These are phyloP conservation scores for Trametes sanguinea DNA, from an alignment of 768 basidiomycete species.

Conservation along the genomic window DNA sequence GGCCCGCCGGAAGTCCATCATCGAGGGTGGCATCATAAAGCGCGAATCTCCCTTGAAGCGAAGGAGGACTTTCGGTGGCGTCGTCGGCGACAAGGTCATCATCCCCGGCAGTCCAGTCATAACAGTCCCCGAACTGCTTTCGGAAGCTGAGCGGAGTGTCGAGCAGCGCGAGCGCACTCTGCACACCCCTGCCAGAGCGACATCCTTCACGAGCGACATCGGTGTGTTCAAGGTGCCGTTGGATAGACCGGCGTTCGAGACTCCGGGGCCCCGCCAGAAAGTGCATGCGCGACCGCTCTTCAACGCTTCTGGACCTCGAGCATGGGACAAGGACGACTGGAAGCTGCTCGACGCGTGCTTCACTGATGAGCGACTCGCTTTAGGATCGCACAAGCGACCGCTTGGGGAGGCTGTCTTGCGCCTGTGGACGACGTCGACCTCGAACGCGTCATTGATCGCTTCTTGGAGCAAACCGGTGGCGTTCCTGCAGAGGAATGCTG, in stretches of 20 bases:
- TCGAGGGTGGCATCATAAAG: conserved; percentile 36
- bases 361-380: conserved; percentile 63
- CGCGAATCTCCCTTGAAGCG: conserved; percentile 14
- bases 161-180: conserved; percentile 23
- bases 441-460: conserved; percentile 62
- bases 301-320: conserved; percentile 26
- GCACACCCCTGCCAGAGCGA: conserved; percentile 19
- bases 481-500: conserved; percentile 16
- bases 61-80: conserved; percentile 40
- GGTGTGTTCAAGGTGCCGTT: conserved; percentile 2
- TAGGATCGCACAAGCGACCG: conserved; percentile 38
- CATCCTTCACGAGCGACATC: background rate
- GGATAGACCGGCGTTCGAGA: conserved; percentile 15
- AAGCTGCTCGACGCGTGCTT: conserved; percentile 78
- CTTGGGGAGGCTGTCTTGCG: conserved; percentile 43
- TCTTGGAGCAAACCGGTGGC: conserved; percentile 52
- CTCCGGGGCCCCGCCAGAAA: conserved; percentile 9
- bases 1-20: conserved; percentile 39
- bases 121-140: conserved; percentile 57
- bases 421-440: conserved; percentile 54
- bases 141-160: conserved; percentile 55
- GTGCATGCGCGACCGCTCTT: conserved; percentile 10
- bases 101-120: conserved; percentile 55
- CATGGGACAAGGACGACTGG: conserved; percentile 81
- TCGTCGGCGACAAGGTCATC: conserved; percentile 51